Evolutionary conservation across 805 yeast species (phyloP), one percentile per base, ranked within the genome.

Genomic region (Saccharomyces jurei): DNA sequence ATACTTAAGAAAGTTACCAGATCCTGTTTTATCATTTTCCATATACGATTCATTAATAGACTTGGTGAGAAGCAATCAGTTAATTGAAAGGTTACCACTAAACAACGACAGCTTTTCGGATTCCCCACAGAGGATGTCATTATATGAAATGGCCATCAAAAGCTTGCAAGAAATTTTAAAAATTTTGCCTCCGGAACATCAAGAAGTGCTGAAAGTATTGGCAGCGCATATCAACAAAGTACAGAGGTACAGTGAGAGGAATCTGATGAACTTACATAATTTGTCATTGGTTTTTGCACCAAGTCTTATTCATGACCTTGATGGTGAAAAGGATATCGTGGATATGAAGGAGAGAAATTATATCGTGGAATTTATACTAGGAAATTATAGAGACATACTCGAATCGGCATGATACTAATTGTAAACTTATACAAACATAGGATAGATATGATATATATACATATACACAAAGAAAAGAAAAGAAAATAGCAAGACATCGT

Each of bases 211-310:
- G 58, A 73, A 71, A 54, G 60, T 73, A 47, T 72, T 94, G 44
- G 74, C 86, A 50, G 72, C 72, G 48, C 99, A 94, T 74, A 74
- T 94, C 59, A 71, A 76, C 49, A 70, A 74, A 53, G 84, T 94
- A 31, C 80, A 82, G 44, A 68, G 73, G 28, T 75, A 77, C 65
- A 75, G 81, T 48, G 69, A 69, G 11, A 65, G 71, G 48, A 94
- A 91, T 67, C 78, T 91, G 68, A 94, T 94, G 99, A 87, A 80
- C 46, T 75, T 80, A 61, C 83, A 83, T 69, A 90, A 94, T 63
- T 71, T 94, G 52, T 84, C 96, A 0, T 89, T 94, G 48, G 97
- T 92, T 6, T 94, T 94, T 76, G 96, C 97, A 1, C 98, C 99
- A 3, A 89, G 97, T 6, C 72, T 94, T 48, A 85, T 90, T 0